These are phyloP conservation scores for Pelargonium citronellum DNA, from an alignment of 441 rosid genomes.

Conservation along the genomic window DNA sequence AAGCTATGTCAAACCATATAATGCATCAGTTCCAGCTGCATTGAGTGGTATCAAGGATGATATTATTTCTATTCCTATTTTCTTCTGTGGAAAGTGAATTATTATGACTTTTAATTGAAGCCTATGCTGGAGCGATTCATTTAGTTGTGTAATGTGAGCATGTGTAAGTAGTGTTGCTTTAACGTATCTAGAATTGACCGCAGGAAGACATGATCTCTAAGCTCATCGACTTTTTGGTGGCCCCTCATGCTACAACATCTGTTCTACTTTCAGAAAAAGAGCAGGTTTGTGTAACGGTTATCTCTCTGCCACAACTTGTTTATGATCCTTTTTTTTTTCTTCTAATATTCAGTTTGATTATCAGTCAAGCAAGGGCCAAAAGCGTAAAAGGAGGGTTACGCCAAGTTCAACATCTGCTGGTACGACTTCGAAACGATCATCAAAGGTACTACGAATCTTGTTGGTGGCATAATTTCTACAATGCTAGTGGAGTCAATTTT, in stretches of 20 bases:
- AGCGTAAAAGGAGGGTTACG: conserved; percentile 64
- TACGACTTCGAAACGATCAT: conserved; percentile 44
- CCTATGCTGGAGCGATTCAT: background rate
- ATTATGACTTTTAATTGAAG: background rate
- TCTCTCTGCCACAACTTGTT: background rate
- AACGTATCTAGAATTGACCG: conserved; percentile 18
- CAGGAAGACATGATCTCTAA: conserved; percentile 78
- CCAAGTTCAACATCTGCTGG: conserved; percentile 42
- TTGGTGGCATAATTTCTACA: background rate
- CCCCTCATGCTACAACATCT: conserved; percentile 64
- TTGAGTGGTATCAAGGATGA: background rate
- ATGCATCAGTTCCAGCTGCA: conserved; percentile 1
- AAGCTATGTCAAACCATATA: background rate
- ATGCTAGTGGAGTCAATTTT: background rate
- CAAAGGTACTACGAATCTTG: conserved; percentile 41
- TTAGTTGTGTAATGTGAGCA: conserved; percentile 8
- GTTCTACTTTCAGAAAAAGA: conserved; percentile 64
- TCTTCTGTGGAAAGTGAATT: background rate
- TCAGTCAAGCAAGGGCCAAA: conserved; percentile 60
- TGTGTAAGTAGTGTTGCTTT: background rate
- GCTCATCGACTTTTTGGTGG: conserved; percentile 76
- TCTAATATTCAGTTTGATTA: conserved; percentile 13
- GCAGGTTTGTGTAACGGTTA: conserved; percentile 32
- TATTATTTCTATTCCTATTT: background rate
- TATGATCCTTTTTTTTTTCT: background rate